Evolutionary conservation across 148 eudicot genomes (phyloP), one percentile per base, ranked within the genome.

Genomic region (Oxyria digyna): DNA sequence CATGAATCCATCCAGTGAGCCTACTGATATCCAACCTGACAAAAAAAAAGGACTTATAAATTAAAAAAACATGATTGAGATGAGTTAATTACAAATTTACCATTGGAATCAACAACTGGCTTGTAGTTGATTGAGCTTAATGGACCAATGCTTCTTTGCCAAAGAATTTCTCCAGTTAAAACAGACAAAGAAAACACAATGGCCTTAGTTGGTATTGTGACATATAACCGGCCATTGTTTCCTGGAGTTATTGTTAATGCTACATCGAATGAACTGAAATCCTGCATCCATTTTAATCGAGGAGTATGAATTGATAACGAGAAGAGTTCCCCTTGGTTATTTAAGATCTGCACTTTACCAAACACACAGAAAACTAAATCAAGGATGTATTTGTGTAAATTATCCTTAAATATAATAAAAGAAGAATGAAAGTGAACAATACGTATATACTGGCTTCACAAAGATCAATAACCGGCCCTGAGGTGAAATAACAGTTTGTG

Each of bases 391-490:
- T 49, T 49, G 24, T 49, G 24, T 20, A 49, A 20, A 10, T 49
- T 20, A 49, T 1, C 6, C 64, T 24, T 57, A 4, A 29, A 59
- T 59, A 57, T 29, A 59, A 6, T 26, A 52, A 5, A 55, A 5
- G 23, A 13, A 50, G 21, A 27, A 15, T 6, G 59, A 49, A 42
- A 49, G 35, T 3, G 59, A 41, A 76, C 26, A 92, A 81, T 80
- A 92, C 99, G 76, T 91, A 94, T 26, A 94, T 73, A 83, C 87
- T 91, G 68, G 87, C 84, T 73, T 95, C 97, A 67, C 99, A 95
- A 38, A 81, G 85, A 78, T 95, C 97, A 69, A 88, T 75, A 33
- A 88, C 84, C 6, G 96, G 96, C 20, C 45, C 35, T 17, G 97
- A 88, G 59, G 71, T 65, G 66, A 95, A 91, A 69, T 78, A 80